Base-by-base conservation (phyloP, 148 eudicot genomes). In the Diospyros lotus region DNA sequence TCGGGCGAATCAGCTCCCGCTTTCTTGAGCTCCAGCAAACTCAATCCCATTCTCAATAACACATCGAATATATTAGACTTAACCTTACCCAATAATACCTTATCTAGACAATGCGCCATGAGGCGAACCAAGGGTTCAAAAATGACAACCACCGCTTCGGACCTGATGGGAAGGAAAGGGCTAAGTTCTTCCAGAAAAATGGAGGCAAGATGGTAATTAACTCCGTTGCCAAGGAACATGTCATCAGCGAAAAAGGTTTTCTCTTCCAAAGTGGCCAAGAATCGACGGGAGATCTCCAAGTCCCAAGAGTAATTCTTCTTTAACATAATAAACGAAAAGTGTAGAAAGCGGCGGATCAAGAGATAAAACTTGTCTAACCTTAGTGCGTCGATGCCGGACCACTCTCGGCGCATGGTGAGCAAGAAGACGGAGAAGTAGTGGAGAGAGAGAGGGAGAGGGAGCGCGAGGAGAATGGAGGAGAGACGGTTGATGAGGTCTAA, bases 351-450 rank as follows among this genome's bases (percentile, higher is more conserved):
- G 7, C 98, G 83, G 62, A 94, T 83, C 76, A 92, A 72, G 70
- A 94, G 82, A 69, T 92, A 94, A 61, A 92, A 94, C 79, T 94
- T 94, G 73, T 94, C 98, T 73, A 94, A 82, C 86, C 98, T 87
- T 72, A 88, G 76, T 15, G 79, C 77, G 63, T 94, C 98, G 60
- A 94, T 92, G 4, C 97, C 97, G n/a, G 89, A 51, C 98, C 98
- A 94, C 60, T 94, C 98, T 6, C 95, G 84, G 9, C 91, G 73
- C 76, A 94, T 76, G 0, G 98, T 89, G 41, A 86, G 40, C 1
- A 90, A 74, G 71, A 90, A 90, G 58, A 75, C 86, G 0, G 86
- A 71, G 17, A 92, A 85, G 66, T 92, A 94, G 2, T 81, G 80
- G 46, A 89, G 43, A 12, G 97, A 84, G 12, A 89, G 77, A 0